Conservation (phyloP, 1,139 yeast species). For the Yamadazyma diddensiae region DNA sequence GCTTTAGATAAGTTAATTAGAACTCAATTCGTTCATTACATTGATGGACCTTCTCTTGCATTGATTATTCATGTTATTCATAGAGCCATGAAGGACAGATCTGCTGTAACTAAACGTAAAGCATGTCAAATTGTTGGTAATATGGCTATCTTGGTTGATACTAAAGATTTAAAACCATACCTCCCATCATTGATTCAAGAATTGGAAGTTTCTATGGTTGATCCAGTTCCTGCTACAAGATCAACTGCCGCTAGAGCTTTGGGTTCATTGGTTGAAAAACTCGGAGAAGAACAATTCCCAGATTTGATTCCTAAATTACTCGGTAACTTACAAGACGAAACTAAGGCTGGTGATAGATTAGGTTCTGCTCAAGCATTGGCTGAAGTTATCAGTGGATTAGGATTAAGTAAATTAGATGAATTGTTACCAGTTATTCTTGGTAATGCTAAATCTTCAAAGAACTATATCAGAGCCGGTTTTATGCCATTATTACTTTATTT, state of each 20-base stretch:
- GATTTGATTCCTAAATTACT: conserved; percentile 80
- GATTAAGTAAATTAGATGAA: conserved; percentile 83
- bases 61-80: conserved; percentile 90
- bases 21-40: conserved; percentile 94
- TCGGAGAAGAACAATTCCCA: conserved; percentile 97
- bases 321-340: conserved; percentile 72
- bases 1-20: conserved; percentile 84
- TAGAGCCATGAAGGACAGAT: conserved; percentile 92
- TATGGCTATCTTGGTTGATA: conserved; percentile 93
- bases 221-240: conserved; percentile 95
- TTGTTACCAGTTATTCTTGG: conserved; percentile 74
- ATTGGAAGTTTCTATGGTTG: conserved; percentile 93
- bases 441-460: conserved; percentile 65
- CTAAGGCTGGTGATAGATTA: conserved; percentile 85
- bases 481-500: conserved; percentile 86
- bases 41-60: conserved; percentile 97
- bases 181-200: conserved; percentile 73
- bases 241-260: conserved; percentile 97
- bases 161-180: conserved; percentile 82
- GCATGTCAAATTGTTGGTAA: conserved; percentile 98
- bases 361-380: conserved; percentile 98
- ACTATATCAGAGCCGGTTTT: conserved; percentile 85
- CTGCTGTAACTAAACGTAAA: conserved; percentile 87
- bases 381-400: conserved; percentile 91
- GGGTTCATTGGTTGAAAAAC: conserved; percentile 92